Conservation (phyloP, 331 rosid species). For the Saraca asoca region DNA sequence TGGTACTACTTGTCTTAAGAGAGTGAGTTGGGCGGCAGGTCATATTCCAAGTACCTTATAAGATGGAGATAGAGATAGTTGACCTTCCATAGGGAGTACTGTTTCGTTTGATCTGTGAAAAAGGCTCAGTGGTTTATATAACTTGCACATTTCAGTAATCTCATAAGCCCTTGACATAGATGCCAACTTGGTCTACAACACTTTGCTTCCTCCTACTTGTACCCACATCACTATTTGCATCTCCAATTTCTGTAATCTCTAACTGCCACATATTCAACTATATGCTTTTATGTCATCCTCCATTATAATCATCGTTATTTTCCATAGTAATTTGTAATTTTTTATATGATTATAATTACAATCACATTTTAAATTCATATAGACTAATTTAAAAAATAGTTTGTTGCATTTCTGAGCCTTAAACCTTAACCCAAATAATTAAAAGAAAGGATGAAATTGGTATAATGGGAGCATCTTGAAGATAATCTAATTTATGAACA, state of each 20-base stretch:
- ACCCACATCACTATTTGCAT: background rate
- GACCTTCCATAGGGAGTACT: background rate
- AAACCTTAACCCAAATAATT: background rate
- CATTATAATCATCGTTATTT: background rate
- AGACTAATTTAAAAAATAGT: background rate
- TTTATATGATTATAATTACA: too few relatives aligned
- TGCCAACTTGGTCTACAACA: constrained; percentile 17
- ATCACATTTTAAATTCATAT: too few relatives aligned
- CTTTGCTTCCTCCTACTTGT: background rate
- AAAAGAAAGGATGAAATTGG: background rate
- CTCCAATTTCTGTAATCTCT: background rate
- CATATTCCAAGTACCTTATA: background rate
- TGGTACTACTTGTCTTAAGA: constrained; percentile 14
- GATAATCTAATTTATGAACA: constrained; percentile 31
- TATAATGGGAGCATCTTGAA: constrained; percentile 7
- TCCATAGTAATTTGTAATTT: too few relatives aligned
- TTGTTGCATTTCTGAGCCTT: background rate
- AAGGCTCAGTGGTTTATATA: constrained; percentile 20
- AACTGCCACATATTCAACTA: background rate
- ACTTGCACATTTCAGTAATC: constrained; percentile 8
- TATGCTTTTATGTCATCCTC: background rate
- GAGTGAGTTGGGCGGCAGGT: constrained; percentile 28
- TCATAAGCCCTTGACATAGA: constrained; percentile 4
- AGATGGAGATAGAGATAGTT: background rate
- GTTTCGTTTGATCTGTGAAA: background rate